Evolutionary conservation across 2,329 filamentous ascomycete species (phyloP).

Genomic region (Tolypocladium endophyticum): DNA sequence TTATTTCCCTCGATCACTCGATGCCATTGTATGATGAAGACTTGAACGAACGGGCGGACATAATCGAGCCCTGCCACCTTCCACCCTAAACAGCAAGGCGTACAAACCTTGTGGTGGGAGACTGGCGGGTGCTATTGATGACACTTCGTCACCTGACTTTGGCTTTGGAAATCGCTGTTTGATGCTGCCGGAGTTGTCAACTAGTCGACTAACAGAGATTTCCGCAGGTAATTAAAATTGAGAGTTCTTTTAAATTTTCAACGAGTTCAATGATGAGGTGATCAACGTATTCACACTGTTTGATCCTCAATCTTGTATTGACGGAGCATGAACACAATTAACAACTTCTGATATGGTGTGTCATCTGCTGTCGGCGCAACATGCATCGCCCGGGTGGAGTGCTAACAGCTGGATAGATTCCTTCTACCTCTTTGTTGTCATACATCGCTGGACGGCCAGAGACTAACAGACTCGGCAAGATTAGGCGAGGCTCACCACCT

Average conservation of each 20-base stretch:
- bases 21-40: conserved; percentile 43
- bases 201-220: conserved; percentile 18
- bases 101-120: conserved; percentile 51
- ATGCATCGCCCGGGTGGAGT: not conserved
- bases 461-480: conserved; percentile 1
- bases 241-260: conserved; percentile 2
- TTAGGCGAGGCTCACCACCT: not conserved
- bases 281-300: conserved; percentile 50
- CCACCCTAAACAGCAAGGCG: conserved; percentile 44
- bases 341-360: conserved; percentile 43
- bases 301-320: conserved; percentile 32
- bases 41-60: conserved; percentile 64
- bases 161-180: conserved; percentile 18
- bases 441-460: not conserved
- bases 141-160: conserved; percentile 56
- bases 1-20: conserved; percentile 1
- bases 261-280: conserved; percentile 33
- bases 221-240: conserved; percentile 22
- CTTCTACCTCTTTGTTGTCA: not conserved
- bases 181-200: conserved; percentile 13
- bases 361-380: not conserved
- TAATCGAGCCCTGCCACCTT: conserved; percentile 43
- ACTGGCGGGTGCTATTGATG: conserved; percentile 47
- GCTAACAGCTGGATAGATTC: not conserved
- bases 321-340: conserved; percentile 39